Conservation (phyloP, 148 eudicot genomes). For the Camellia granthamiana region DNA sequence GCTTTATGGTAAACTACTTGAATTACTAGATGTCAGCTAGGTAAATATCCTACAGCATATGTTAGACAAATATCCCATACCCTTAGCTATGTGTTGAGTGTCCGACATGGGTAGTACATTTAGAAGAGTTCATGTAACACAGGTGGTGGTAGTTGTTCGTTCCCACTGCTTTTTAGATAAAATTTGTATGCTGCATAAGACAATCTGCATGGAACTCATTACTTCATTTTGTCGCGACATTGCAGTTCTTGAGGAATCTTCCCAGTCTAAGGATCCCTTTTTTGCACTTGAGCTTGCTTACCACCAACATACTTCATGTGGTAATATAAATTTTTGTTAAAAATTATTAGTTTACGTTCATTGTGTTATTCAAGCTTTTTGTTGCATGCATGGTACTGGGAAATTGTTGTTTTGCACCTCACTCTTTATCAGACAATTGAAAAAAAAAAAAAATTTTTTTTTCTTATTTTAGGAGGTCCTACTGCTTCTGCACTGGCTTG, state of each 20-base stretch:
- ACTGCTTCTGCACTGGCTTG: slow-evolving; percentile 21
- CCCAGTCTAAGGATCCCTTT: slow-evolving; percentile 41
- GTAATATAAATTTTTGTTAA: slow-evolving; percentile 22
- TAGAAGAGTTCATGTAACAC: too few species aligned
- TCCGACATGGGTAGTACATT: too few species aligned
- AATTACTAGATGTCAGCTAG: too few species aligned
- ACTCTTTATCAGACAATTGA: neutral
- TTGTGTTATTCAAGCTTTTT: neutral
- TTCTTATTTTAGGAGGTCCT: slow-evolving; percentile 18
- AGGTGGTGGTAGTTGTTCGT: neutral
- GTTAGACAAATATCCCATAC: too few species aligned
- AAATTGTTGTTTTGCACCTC: neutral
- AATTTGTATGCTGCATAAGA: neutral
- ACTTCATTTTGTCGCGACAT: slow-evolving; percentile 5
- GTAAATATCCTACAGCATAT: too few species aligned
- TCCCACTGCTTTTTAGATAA: neutral
- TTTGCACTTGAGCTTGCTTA: slow-evolving; percentile 33
- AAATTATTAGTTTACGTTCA: neutral
- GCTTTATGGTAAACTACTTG: too few species aligned
- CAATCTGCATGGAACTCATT: neutral
- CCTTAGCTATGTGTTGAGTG: too few species aligned
- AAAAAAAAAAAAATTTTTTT: too few species aligned
- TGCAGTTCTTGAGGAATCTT: slow-evolving; percentile 47
- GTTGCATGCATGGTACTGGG: neutral
- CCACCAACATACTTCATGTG: slow-evolving; percentile 24